phyloP scores from a whole-genome alignment of 495 filamentous ascomycete genomes.

The Aspergillus baeticus region DNA sequence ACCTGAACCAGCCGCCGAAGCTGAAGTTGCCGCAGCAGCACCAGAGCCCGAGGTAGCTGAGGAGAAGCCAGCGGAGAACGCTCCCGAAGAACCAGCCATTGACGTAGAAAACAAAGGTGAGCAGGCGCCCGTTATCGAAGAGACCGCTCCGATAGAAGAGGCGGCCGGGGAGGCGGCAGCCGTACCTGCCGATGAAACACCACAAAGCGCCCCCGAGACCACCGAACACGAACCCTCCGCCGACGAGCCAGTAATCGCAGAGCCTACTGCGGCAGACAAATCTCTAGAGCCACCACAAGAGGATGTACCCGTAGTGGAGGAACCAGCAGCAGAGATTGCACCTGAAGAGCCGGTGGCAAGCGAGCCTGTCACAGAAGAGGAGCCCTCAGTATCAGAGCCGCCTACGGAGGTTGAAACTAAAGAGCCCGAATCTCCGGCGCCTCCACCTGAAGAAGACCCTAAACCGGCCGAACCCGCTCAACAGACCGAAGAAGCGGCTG shows the following conservation, averaged over 20 bases:
- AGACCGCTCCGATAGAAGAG: not conserved
- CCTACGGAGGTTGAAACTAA: not conserved
- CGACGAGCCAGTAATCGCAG: not conserved
- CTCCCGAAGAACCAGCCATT: constrained; percentile 1
- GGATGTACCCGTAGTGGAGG: not conserved
- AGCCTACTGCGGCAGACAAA: constrained; percentile 11
- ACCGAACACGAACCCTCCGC: constrained; percentile 7
- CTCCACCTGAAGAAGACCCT: constrained; percentile 2
- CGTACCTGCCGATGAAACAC: constrained; percentile 2
- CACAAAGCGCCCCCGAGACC: not conserved
- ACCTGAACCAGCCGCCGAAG: not conserved
- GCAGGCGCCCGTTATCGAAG: not conserved
- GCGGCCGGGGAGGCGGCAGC: not conserved
- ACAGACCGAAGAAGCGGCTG: constrained; percentile 1
- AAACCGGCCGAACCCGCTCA: not conserved
- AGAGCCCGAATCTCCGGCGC: not conserved
- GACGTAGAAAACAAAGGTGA: constrained; percentile 10
- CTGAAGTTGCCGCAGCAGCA: constrained; percentile 6
- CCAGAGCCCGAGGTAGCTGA: constrained; percentile 4
- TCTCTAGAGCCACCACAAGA: constrained; percentile 3
- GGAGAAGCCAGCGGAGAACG: constrained; percentile 6
- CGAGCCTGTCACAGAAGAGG: constrained; percentile 1
- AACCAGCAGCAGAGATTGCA: not conserved
- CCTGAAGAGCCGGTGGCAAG: not conserved
- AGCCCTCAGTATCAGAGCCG: not conserved